These are phyloP conservation scores for Arachnomyces sp. DNA, from an alignment of 2,329 filamentous ascomycete genomes.

Conservation along the genomic window DNA sequence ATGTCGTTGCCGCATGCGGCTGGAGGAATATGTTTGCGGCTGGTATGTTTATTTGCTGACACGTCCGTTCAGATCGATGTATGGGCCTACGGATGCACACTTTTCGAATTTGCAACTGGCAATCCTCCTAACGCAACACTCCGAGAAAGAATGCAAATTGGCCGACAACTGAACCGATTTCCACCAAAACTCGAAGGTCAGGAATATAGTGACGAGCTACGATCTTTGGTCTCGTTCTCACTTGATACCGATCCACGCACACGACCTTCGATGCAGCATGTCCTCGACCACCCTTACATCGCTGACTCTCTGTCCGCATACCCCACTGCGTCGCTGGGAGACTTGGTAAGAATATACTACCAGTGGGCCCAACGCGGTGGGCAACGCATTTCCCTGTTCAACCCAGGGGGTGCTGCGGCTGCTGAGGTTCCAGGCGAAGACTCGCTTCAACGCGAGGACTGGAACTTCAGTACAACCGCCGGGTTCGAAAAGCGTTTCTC, in stretches of 20 bases:
- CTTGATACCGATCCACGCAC: constrained; percentile 35
- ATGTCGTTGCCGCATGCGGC: constrained; percentile 10
- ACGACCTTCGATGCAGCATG: constrained; percentile 39
- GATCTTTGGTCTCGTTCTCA: constrained; percentile 37
- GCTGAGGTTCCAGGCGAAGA: constrained; percentile 44
- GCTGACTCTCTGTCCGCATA: constrained; percentile 34
- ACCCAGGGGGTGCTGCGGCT: constrained; percentile 49
- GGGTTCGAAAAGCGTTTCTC: constrained; percentile 49
- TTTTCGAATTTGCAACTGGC: constrained; percentile 43
- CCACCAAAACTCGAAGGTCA: constrained; percentile 36
- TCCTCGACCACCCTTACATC: constrained; percentile 40
- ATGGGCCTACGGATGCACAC: constrained; percentile 44
- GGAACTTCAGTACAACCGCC: constrained; percentile 58
- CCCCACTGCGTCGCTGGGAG: constrained; percentile 36
- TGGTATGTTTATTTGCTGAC: constrained; percentile 5
- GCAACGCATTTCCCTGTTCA: constrained; percentile 49
- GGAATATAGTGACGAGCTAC: constrained; percentile 36
- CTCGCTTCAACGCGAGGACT: constrained; percentile 43
- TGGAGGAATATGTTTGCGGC: neutral
- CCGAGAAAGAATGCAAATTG: constrained; percentile 40
- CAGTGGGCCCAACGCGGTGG: constrained; percentile 42
- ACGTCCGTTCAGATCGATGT: constrained; percentile 35
- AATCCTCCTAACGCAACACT: constrained; percentile 41
- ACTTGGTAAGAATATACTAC: constrained; percentile 41
- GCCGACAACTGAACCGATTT: constrained; percentile 35